Conservation (phyloP, 106 monocot genomes). For the Dendrobium huoshanense region DNA sequence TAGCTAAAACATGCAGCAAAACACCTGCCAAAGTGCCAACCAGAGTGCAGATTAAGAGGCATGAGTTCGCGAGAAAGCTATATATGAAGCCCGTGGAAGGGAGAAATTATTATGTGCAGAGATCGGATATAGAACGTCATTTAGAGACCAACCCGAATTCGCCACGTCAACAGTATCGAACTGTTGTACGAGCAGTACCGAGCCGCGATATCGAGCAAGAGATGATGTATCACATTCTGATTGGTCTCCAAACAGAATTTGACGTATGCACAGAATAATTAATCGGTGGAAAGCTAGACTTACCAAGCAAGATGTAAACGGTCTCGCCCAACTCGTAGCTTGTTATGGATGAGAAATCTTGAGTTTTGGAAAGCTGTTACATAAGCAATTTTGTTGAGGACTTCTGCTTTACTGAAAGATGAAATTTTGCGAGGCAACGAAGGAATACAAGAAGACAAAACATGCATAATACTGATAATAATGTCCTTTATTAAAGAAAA, state of each 20-base stretch:
- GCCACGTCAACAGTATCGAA: too few relatives aligned
- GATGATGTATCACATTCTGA: too few relatives aligned
- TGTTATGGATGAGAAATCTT: slow-evolving; percentile 17
- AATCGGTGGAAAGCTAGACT: background rate
- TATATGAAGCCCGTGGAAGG: background rate
- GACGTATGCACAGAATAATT: too few relatives aligned
- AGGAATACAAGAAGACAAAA: too few relatives aligned
- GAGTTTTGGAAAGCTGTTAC: slow-evolving; percentile 30
- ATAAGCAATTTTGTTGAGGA: background rate
- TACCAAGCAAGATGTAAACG: slow-evolving; percentile 33
- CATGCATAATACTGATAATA: too few relatives aligned
- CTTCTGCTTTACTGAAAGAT: background rate
- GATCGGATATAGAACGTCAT: too few relatives aligned
- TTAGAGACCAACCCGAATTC: too few relatives aligned
- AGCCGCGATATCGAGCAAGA: too few relatives aligned
- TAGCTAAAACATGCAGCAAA: slow-evolving; percentile 46
- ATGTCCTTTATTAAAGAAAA: too few relatives aligned
- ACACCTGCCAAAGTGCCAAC: slow-evolving; percentile 24
- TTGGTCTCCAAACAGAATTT: too few relatives aligned
- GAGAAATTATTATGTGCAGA: background rate
- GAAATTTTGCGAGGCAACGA: background rate
- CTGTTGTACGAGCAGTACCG: too few relatives aligned
- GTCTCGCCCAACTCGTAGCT: slow-evolving; percentile 32
- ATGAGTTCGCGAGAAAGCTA: background rate
- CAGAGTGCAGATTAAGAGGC: background rate